Base-by-base conservation (phyloP, 2,329 filamentous ascomycete species). In the Botrytis deweyae region DNA sequence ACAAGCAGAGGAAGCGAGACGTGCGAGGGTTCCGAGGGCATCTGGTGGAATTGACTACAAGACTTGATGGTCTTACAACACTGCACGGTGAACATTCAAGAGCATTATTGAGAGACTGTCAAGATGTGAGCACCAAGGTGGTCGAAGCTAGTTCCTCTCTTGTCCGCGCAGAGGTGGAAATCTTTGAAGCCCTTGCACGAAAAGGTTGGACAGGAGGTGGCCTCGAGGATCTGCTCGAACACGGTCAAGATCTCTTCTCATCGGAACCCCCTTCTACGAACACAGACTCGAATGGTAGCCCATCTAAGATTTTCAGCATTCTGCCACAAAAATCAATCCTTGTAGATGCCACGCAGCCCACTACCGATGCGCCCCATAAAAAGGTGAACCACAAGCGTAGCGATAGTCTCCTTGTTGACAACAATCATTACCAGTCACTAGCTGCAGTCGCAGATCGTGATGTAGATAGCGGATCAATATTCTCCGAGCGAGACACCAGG, bases 201-300 rank as follows among this genome's bases (percentile, higher is more conserved):
- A 92, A 92, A 78, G 90, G 90, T 12, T 92, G 90, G 90, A 87
- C 84, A 33, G 90, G 90, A 55, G 90, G 90, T 44, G 90, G 90
- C 0, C 82, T 92, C 42, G 90, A 92, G 74, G 90, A 91, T 49
- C 82, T 92, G 6, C 83, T 92, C 4, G 90, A 92, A 74, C 88
- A 87, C 78, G 90, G 89, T 14, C 84, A 85, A 52, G 90, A 92
- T 79, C 82, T 91, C 29, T 90, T 90, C 74, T 87, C 87, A 4
- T 83, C 83, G 81, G 77, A 83, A 75, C 79, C 79, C 22, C 59
- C 73, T 12, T 81, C 81, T 10, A 80, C 81, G 8, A 82, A 82
- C 72, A 80, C 80, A 14, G 82, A 81, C 46, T 80, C 82, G 42
- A 81, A 82, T 78, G 82, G 67, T n/a, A 73, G 71, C 36, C 72